Evolutionary conservation across 169 alveolate species (phyloP).

Genomic region (Plasmodium knowlesi): DNA sequence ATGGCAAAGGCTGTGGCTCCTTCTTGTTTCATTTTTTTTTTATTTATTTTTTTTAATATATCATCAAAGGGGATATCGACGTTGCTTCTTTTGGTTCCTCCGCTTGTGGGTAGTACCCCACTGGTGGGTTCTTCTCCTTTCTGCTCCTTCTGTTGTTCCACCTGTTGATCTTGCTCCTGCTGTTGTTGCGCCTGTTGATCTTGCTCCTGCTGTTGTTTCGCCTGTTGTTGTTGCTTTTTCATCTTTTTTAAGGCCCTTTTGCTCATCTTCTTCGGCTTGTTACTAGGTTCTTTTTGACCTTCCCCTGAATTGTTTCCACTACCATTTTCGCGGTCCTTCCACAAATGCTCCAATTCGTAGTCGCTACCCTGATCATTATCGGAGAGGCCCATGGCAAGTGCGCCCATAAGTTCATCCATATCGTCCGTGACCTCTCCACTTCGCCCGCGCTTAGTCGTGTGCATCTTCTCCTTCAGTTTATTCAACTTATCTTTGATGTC

Average conservation of each 20-base stretch:
- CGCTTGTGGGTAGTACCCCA: neutral
- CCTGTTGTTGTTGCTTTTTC: neutral
- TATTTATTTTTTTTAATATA: slow-evolving; percentile 63
- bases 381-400: slow-evolving; percentile 55
- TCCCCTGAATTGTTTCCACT: too few relatives aligned
- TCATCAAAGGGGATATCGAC: slow-evolving; percentile 58
- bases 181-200: too few relatives aligned
- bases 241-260: slow-evolving; percentile 56
- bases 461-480: slow-evolving; percentile 71
- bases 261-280: slow-evolving; percentile 40
- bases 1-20: slow-evolving; percentile 34
- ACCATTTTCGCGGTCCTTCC: neutral
- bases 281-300: neutral
- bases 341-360: neutral
- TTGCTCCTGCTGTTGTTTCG: too few relatives aligned
- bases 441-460: slow-evolving; percentile 27
- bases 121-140: neutral
- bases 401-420: neutral
- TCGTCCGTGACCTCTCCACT: neutral
- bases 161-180: too few relatives aligned
- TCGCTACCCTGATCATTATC: slow-evolving; percentile 29
- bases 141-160: neutral
- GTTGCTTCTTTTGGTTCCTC: neutral
- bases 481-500: slow-evolving; percentile 60
- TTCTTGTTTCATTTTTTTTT: slow-evolving; percentile 36